Percentiles rank a stretch among this genome's conserved stretches.
These are phyloP conservation scores for Tubosaeta sp. DNA, from an alignment of 768 basidiomycete genomes.

Conservation along the genomic window DNA sequence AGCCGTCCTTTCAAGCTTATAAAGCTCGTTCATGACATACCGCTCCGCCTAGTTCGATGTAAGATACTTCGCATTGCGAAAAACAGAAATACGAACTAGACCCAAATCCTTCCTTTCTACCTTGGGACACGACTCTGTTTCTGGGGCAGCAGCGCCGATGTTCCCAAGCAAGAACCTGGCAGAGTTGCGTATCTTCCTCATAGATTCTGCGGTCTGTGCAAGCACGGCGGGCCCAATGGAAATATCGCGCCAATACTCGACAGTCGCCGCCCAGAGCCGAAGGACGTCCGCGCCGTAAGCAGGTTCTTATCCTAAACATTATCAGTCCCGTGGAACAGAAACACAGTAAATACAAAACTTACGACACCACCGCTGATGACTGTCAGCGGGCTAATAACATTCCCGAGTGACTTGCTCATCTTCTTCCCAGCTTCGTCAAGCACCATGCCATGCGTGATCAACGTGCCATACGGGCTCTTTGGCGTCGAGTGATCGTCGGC, in stretches of 20 bases:
- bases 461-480: conserved; percentile 58
- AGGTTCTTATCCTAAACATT: conserved; percentile 55
- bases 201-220: conserved; percentile 65
- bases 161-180: conserved; percentile 85
- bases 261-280: conserved; percentile 87
- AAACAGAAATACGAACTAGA: conserved; percentile 45
- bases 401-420: conserved; percentile 98
- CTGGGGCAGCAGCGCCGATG: conserved; percentile 36
- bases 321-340: neutral
- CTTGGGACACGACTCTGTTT: neutral
- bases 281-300: conserved; percentile 84
- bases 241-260: conserved; percentile 87
- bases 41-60: conserved; percentile 59
- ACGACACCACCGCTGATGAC: conserved; percentile 79
- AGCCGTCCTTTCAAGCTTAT: conserved; percentile 62
- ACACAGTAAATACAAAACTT: conserved; percentile 17
- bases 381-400: conserved; percentile 80
- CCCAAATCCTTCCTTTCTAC: conserved; percentile 45
- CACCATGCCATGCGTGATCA: conserved; percentile 97
- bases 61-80: neutral
- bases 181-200: conserved; percentile 84
- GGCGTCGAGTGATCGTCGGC: conserved; percentile 15
- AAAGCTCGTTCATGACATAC: conserved; percentile 83
- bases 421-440: conserved; percentile 84
- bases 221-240: conserved; percentile 78